A percentile compares a stretch with the other conserved stretches of the same genome.
phyloP scores from a whole-genome alignment of 2,329 filamentous ascomycete species.

The Juglanconis oblonga region DNA sequence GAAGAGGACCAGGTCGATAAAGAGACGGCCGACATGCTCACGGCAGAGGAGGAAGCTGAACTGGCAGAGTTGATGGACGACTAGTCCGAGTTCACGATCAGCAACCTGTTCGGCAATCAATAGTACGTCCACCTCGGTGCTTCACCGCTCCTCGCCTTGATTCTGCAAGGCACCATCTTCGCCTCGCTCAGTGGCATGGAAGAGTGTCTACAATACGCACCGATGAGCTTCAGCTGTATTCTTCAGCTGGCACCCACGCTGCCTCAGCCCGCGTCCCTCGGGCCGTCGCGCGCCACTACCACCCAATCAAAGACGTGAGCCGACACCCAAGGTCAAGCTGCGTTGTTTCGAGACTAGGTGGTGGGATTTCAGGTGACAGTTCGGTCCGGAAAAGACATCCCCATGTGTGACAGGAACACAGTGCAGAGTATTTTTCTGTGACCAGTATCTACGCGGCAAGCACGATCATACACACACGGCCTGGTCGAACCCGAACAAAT shows the following conservation, averaged over 20 bases:
- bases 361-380: not conserved
- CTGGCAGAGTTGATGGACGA: constrained; percentile 88
- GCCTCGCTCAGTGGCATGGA: no score
- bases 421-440: not conserved
- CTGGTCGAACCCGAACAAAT: not conserved
- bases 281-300: no score
- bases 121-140: not conserved
- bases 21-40: constrained; percentile 54
- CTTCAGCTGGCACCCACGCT: no score
- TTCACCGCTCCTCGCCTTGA: no score
- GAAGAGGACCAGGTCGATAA: constrained; percentile 47
- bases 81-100: constrained; percentile 37
- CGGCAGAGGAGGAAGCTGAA: constrained; percentile 86
- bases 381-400: not conserved
- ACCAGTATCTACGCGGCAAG: not conserved
- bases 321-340: not conserved
- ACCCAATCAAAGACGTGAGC: no score
- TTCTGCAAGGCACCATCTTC: no score
- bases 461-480: not conserved
- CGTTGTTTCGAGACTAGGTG: not conserved
- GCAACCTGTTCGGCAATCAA: not conserved
- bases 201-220: no score
- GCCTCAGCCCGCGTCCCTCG: no score
- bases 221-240: no score
- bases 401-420: not conserved